Conservation (phyloP, 441 rosid species). For the Eutrema salsugineum region DNA sequence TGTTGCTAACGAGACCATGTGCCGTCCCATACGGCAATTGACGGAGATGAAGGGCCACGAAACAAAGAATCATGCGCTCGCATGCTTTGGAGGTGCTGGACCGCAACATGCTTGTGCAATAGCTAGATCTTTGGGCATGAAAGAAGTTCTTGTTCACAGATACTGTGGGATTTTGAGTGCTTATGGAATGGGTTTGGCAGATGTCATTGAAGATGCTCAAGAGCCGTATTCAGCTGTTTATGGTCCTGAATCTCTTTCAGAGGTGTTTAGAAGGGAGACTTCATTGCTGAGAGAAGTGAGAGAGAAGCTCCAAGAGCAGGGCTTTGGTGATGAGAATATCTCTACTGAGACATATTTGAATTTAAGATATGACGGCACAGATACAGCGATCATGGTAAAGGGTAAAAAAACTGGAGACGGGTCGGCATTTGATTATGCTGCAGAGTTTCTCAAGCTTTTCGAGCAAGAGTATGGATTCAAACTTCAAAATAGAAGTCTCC, state of each 20-base stretch:
- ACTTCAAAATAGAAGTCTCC: slow-evolving; percentile 69
- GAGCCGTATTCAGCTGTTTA: slow-evolving; percentile 90
- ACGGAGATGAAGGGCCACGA: slow-evolving; percentile 99
- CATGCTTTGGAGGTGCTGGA: slow-evolving; percentile 98
- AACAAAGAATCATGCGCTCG: slow-evolving; percentile 89
- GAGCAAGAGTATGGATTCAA: slow-evolving; percentile 91
- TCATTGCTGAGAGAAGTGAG: slow-evolving; percentile 49
- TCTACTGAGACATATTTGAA: slow-evolving; percentile 73
- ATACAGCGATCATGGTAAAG: slow-evolving; percentile 94
- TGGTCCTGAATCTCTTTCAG: slow-evolving; percentile 57
- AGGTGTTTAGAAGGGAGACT: slow-evolving; percentile 64
- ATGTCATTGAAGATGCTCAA: slow-evolving; percentile 93
- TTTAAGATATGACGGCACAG: slow-evolving; percentile 90
- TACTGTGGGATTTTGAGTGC: slow-evolving; percentile 95
- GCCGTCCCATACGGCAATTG: slow-evolving; percentile 90
- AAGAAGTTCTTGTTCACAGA: slow-evolving; percentile 79
- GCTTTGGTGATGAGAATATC: slow-evolving; percentile 63
- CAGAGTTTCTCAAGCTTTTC: slow-evolving; percentile 75
- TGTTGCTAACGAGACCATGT: slow-evolving; percentile 98
- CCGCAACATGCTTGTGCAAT: slow-evolving; percentile 98
- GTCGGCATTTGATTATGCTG: slow-evolving; percentile 53
- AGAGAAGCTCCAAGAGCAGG: slow-evolving; percentile 70
- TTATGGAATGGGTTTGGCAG: slow-evolving; percentile 99
- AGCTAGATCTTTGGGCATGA: slow-evolving; percentile 91
- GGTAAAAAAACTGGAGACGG: slow-evolving; percentile 43